These are phyloP conservation scores for Trametes meyenii DNA, from an alignment of 768 basidiomycete genomes.

Conservation along the genomic window DNA sequence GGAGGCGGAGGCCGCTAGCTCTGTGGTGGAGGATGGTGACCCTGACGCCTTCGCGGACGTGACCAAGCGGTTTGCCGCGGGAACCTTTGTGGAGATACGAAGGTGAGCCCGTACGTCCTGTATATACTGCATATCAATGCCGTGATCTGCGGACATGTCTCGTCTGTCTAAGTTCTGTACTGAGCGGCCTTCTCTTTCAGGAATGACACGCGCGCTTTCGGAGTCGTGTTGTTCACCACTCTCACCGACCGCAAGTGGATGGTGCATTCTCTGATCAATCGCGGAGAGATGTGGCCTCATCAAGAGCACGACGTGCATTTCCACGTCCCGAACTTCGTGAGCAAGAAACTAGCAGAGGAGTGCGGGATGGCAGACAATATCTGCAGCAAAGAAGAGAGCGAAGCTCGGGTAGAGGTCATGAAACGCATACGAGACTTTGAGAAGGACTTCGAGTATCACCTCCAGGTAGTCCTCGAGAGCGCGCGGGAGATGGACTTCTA, in stretches of 20 bases:
- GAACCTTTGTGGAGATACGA: constrained; percentile 36
- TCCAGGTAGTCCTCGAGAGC: constrained; percentile 38
- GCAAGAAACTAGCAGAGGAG: constrained; percentile 46
- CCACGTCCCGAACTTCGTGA: constrained; percentile 57
- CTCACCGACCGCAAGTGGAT: constrained; percentile 3
- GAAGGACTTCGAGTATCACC: constrained; percentile 44
- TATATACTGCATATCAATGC: neutral
- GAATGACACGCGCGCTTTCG: constrained; percentile 7
- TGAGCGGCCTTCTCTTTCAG: neutral
- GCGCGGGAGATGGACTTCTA: constrained; percentile 39
- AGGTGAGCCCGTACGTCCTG: constrained; percentile 24
- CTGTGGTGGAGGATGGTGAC: neutral
- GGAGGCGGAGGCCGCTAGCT: neutral
- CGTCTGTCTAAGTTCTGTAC: neutral
- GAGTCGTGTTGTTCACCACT: constrained; percentile 19
- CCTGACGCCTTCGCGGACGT: neutral
- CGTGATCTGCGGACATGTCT: neutral
- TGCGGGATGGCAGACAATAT: constrained; percentile 46
- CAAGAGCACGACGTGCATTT: constrained; percentile 59
- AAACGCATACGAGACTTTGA: constrained; percentile 59
- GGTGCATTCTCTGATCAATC: constrained; percentile 16
- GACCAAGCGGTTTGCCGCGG: constrained; percentile 32
- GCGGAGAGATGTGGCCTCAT: constrained; percentile 58
- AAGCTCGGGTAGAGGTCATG: constrained; percentile 68
- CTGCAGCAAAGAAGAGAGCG: constrained; percentile 37